Evolutionary conservation across 345 rosid species (phyloP).

Genomic region (Lumnitzera littorea): DNA sequence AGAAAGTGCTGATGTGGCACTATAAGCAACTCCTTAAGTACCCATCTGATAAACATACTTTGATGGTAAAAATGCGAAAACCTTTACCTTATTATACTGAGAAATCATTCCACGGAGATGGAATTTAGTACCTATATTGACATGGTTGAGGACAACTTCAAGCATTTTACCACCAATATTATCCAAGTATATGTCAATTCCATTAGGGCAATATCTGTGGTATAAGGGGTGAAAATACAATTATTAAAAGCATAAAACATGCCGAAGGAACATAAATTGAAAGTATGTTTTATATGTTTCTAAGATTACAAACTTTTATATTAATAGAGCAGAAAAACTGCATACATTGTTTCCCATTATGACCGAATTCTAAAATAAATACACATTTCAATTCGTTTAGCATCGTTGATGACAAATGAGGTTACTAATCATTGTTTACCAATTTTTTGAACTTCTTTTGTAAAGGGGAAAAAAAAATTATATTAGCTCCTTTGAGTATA

Average conservation of each 20-base stretch:
- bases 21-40: neutral
- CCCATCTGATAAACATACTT: neutral
- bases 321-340: no score
- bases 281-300: no score
- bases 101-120: constrained; percentile 45
- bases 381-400: no score
- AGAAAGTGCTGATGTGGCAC: neutral
- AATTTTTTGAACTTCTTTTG: no score
- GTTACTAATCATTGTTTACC: no score
- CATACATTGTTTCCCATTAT: no score
- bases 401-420: no score
- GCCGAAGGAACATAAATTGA: no score
- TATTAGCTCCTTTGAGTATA: no score
- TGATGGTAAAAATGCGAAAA: neutral
- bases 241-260: neutral
- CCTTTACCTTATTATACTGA: constrained; percentile 34
- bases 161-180: constrained; percentile 52
- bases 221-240: neutral
- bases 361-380: no score
- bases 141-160: constrained; percentile 45
- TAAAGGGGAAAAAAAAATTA: no score
- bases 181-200: constrained; percentile 41
- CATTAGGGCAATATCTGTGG: neutral
- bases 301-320: no score
- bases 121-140: constrained; percentile 25